These are phyloP conservation scores for Ophiognomonia clavigignenti-juglandacearum DNA, from an alignment of 2,329 filamentous ascomycete species.

Conservation along the genomic window DNA sequence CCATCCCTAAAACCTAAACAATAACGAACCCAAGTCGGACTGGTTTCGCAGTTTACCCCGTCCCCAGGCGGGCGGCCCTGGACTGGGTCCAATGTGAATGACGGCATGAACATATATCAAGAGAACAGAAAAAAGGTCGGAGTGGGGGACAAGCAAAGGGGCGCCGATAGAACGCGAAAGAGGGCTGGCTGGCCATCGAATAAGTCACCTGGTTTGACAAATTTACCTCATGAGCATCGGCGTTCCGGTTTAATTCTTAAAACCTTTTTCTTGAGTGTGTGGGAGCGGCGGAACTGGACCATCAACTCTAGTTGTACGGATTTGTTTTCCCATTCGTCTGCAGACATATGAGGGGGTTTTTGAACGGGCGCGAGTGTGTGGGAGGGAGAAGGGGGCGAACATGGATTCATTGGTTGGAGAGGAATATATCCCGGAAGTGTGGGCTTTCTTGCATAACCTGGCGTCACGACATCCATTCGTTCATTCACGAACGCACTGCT, in stretches of 20 bases:
- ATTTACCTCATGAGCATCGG: constrained; percentile 6
- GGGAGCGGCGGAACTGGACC: background rate
- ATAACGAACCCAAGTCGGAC: background rate
- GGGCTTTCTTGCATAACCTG: too few relatives aligned
- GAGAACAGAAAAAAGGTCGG: background rate
- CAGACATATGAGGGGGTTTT: too few relatives aligned
- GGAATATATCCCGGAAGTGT: too few relatives aligned
- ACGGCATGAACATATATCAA: background rate
- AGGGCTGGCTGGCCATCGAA: constrained; percentile 1
- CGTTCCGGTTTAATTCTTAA: constrained; percentile 12
- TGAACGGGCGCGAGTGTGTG: too few relatives aligned
- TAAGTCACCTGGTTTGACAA: constrained; percentile 1
- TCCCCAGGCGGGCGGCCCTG: constrained; percentile 7
- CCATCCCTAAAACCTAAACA: background rate
- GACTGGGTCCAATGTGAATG: constrained; percentile 9
- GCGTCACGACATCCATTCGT: background rate
- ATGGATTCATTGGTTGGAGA: too few relatives aligned
- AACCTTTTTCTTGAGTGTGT: background rate
- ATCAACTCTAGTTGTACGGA: background rate
- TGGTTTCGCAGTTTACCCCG: background rate
- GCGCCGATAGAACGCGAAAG: constrained; percentile 3
- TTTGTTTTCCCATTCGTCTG: background rate
- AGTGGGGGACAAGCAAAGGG: background rate
- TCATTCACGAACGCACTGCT: too few relatives aligned
- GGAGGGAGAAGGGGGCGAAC: too few relatives aligned